Evolutionary conservation across 2,329 filamentous ascomycete genomes (phyloP).

Genomic region (Fusarium sp.): DNA sequence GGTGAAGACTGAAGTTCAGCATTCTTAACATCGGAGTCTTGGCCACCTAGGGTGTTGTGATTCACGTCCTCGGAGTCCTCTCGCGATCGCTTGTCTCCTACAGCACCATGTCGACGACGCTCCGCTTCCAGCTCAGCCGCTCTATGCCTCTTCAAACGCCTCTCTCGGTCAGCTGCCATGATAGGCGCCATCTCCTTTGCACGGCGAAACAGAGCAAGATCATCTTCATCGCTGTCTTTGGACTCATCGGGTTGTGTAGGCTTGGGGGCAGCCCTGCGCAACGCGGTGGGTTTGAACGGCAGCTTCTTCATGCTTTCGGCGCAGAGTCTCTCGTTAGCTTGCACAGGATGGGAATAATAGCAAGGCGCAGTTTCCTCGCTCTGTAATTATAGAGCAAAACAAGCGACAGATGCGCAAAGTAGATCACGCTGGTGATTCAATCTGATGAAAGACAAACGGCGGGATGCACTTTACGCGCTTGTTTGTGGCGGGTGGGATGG

Average conservation of each 20-base stretch:
- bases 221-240: conserved; percentile 52
- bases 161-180: conserved; percentile 59
- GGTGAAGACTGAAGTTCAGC: conserved; percentile 1
- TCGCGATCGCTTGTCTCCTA: conserved; percentile 42
- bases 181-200: conserved; percentile 65
- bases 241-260: conserved; percentile 34
- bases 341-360: conserved; percentile 20
- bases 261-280: conserved; percentile 54
- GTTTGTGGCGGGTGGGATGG: conserved; percentile 8
- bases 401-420: not conserved
- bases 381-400: conserved; percentile 6
- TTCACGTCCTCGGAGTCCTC: conserved; percentile 38
- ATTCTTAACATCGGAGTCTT: conserved; percentile 1
- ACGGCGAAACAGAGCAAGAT: conserved; percentile 66
- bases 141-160: conserved; percentile 47
- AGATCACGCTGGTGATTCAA: conserved; percentile 6
- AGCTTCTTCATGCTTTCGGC: conserved; percentile 58
- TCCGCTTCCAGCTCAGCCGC: conserved; percentile 42
- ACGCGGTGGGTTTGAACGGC: conserved; percentile 66
- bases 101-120: conserved; percentile 31
- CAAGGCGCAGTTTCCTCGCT: conserved; percentile 13
- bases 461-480: conserved; percentile 43
- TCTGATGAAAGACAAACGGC: conserved; percentile 5
- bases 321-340: conserved; percentile 23
- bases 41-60: not conserved